Base-by-base conservation (phyloP, 192 early-diverging fungal species). In the Coemansia sp. region DNA sequence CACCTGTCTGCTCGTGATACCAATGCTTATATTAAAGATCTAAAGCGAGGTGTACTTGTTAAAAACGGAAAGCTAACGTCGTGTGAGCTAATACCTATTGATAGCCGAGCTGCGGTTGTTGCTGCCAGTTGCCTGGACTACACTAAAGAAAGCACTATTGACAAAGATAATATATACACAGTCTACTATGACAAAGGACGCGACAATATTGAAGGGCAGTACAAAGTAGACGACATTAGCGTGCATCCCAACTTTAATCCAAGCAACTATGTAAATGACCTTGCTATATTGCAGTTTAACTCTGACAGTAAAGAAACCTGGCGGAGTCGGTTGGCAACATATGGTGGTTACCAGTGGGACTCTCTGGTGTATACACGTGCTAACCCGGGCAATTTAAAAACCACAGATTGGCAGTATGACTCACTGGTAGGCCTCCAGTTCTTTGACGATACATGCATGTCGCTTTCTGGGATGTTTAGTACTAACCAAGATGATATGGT, bases 231-330 rank as follows among this genome's bases (percentile, higher is more conserved):
- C 3, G 47, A 51, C 6, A 21, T 63, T 38, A 64, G 48, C 6
- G 57, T 64, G 1, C 47, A 64, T 23, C 48, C 26, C n/a, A 19
- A 51, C 37, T 71, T 53, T 11, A 55, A 59, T 27, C 21, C 68
- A 14, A 19, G 25, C 26, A 63, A 52, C 3, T 27, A 41, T 12
- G 41, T 39, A 27, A 69, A 69, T 47, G 62, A 62, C 4, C 6
- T 71, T 10, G 62, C 68, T 1, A 26, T 64, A 4, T 38, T 71
- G 3, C 57, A 71, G 39, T 71, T 59, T 49, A 64, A 71, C 39
- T 43, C 37, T 0, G 21, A 52, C n/a, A 43, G 62, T 49, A 53
- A 59, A 22, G 10, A 21, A 9, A 54, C 47, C 1, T 59, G 48
- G 22, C 58, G 52, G 2, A 59, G 58, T 26, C 23, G 22, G 0